Conservation (phyloP, 23 red algal species). For the Gracilaria gracilis region DNA sequence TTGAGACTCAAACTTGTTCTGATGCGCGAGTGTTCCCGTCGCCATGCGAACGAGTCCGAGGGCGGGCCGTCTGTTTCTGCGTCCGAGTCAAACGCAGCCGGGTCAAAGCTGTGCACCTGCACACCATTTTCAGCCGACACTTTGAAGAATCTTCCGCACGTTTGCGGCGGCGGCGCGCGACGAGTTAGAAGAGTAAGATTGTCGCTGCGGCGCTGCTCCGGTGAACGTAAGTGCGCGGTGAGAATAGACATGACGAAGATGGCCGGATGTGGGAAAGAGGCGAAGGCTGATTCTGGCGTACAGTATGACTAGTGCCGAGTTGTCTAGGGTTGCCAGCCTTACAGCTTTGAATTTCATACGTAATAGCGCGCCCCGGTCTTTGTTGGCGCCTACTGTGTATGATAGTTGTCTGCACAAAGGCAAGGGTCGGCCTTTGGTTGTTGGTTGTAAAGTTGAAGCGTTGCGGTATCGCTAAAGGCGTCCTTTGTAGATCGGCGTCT, state of each 20-base stretch:
- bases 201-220: slow-evolving; percentile 40
- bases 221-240: slow-evolving; percentile 30
- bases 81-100: slow-evolving; percentile 39
- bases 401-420: too few relatives aligned
- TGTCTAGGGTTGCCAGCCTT: neutral
- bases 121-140: slow-evolving; percentile 9
- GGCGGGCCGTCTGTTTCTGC: slow-evolving; percentile 57
- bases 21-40: slow-evolving; percentile 48
- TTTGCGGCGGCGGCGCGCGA: slow-evolving; percentile 35
- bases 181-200: slow-evolving; percentile 49
- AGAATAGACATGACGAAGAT: slow-evolving; percentile 15
- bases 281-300: neutral
- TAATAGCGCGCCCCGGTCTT: neutral
- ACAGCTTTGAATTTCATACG: slow-evolving; percentile 16
- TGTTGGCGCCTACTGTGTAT: too few relatives aligned
- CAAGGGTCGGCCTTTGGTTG: too few relatives aligned
- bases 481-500: too few relatives aligned
- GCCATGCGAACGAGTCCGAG: slow-evolving; percentile 38
- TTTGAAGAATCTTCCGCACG: slow-evolving; percentile 41
- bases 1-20: slow-evolving; percentile 30
- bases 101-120: slow-evolving; percentile 25
- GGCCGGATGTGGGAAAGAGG: neutral
- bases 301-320: neutral
- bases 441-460: too few relatives aligned
- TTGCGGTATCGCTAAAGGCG: too few relatives aligned